Evolutionary conservation across 352 stramenopile genomes (phyloP), one percentile per base, ranked within the genome.

Genomic region (Phytophthora gonapodyides): DNA sequence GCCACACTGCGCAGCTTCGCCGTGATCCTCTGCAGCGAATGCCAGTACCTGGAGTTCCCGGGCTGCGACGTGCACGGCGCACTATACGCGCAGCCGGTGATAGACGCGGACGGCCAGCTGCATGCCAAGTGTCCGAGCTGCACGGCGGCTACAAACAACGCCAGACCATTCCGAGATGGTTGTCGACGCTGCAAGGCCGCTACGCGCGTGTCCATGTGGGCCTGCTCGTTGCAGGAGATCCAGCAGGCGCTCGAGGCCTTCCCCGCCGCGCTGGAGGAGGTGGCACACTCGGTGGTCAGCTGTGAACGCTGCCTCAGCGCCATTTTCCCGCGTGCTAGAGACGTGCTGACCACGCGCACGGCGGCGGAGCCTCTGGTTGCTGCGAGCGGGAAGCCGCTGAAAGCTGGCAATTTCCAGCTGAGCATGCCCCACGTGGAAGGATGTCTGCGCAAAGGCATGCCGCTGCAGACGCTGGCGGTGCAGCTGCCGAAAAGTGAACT

Each of bases 381-480:
- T 9, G 61, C 69, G 2, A 80, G 74, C 36, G 84, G 83, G 9
- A 92, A 88, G 24, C 50, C 75, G 2, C 67, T 96, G 7, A 79
- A 93, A 54, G 80, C 93, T 38, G 82, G 79, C 9, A 95, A 95
- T 35, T 96, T 93, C 57, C 87, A 96, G 42, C 47, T 91, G 31
- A 93, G 81, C 37, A 96, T 96, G 87, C 86, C 86, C 4, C 87
- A 96, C 57, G 82, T 95, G n/a, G 78, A 93, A 35, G 86, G 87
- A 2, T 96, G 87, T 63, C 58, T 76, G 24, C 76, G 87, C 24
- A 88, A 89, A 44, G 84, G 84, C n/a, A 96, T 92, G 87, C 87
- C 87, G 5, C 45, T 94, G 30, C 78, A 88, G 30, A 64, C 72
- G 0, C 60, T 91, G 2, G 60, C 81, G 6, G 80, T 96, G 42